Conservation (phyloP, 2,329 filamentous ascomycete genomes). For the Phialophora verrucosa region DNA sequence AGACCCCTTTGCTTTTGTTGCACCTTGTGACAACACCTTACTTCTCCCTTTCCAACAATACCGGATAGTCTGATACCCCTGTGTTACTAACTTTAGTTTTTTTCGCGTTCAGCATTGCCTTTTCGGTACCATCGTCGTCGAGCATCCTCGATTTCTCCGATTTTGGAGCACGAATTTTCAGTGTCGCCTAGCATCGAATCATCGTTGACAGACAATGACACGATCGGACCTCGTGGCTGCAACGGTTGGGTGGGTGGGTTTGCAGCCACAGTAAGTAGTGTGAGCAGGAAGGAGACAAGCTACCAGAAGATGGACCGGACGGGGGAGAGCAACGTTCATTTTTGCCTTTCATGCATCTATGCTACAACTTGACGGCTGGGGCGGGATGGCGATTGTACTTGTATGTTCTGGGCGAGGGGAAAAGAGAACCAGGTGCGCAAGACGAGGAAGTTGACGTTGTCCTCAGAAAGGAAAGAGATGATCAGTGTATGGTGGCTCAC, state of each 20-base stretch:
- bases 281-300: background rate
- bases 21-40: slow-evolving; percentile 1
- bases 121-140: background rate
- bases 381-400: slow-evolving; percentile 3
- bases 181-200: background rate
- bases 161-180: background rate
- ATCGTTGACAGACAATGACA: slow-evolving; percentile 13
- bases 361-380: background rate
- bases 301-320: background rate
- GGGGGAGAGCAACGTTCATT: slow-evolving; percentile 5
- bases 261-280: slow-evolving; percentile 34
- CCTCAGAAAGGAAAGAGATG: background rate
- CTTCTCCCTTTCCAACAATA: slow-evolving; percentile 2
- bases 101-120: slow-evolving; percentile 10
- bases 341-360: background rate
- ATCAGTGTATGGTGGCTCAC: background rate
- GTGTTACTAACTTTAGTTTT: slow-evolving; percentile 32
- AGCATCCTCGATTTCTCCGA: background rate
- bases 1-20: slow-evolving; percentile 5
- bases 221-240: slow-evolving; percentile 24
- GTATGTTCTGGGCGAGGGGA: background rate
- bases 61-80: slow-evolving; percentile 22
- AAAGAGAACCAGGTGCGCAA: background rate
- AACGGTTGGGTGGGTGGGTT: slow-evolving; percentile 32
- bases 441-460: background rate